These are phyloP conservation scores for Acanthamoeba healyi DNA, from an alignment of 208 protist genomes.

Conservation along the genomic window DNA sequence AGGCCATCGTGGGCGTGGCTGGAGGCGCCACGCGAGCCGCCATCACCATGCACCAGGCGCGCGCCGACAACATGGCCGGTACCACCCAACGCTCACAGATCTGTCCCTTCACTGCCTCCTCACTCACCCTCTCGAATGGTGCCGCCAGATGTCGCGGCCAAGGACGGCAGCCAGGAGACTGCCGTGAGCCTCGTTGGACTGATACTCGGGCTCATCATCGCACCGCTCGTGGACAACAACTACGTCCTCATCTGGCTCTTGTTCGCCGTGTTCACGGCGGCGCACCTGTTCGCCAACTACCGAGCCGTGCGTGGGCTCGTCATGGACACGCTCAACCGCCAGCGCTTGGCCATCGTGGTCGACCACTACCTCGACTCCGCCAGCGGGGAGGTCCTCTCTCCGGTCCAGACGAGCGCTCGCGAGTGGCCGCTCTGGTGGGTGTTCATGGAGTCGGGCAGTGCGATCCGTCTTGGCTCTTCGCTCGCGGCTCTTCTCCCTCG, in stretches of 20 bases:
- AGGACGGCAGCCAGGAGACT: constrained; percentile 89
- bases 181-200: constrained; percentile 82
- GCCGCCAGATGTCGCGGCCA: constrained; percentile 82
- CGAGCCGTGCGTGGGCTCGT: constrained; percentile 72
- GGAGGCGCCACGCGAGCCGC: constrained; percentile 84
- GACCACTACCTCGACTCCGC: neutral
- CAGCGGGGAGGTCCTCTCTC: neutral
- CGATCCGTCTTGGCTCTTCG: neutral
- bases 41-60: constrained; percentile 86
- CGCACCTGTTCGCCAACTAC: constrained; percentile 80
- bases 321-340: constrained; percentile 80
- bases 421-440: constrained; percentile 36
- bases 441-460: neutral
- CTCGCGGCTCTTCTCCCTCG: neutral
- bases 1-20: constrained; percentile 64
- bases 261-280: constrained; percentile 69
- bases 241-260: constrained; percentile 70
- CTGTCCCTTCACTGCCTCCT: neutral
- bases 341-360: constrained; percentile 34
- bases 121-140: neutral
- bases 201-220: constrained; percentile 46
- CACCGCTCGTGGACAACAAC: constrained; percentile 31
- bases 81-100: neutral
- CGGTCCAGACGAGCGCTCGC: neutral
- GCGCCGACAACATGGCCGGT: constrained; percentile 83